A percentile compares a stretch with the other conserved stretches of the same genome.
Evolutionary conservation across 2,329 filamentous ascomycete genomes (phyloP).

Genomic region (Microcyclospora pomicola): DNA sequence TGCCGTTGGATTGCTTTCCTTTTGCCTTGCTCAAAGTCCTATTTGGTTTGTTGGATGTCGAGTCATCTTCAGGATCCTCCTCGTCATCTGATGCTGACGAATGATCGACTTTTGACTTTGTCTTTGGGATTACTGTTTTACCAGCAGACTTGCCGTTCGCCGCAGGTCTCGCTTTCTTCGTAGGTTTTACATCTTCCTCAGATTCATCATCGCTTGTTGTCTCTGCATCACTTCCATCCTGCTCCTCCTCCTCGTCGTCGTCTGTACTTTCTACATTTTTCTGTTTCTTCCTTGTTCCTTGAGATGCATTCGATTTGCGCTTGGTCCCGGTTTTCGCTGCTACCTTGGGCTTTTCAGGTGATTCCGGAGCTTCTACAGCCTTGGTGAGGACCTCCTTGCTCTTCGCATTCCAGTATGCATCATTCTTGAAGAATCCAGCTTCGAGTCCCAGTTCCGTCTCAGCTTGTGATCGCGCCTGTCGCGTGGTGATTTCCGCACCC

Average conservation of each 20-base stretch:
- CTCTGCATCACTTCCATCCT: slow-evolving; percentile 2
- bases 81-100: too few species aligned
- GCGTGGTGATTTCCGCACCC: slow-evolving; percentile 43
- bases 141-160: too few species aligned
- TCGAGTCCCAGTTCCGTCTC: slow-evolving; percentile 40
- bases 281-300: slow-evolving; percentile 9
- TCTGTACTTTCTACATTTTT: slow-evolving; percentile 10
- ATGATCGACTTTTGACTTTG: too few species aligned
- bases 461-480: slow-evolving; percentile 38
- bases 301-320: slow-evolving; percentile 17
- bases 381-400: slow-evolving; percentile 43
- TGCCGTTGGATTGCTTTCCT: too few species aligned
- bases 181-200: slow-evolving; percentile 3
- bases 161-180: too few species aligned
- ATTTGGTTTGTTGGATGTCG: too few species aligned
- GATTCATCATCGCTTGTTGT: slow-evolving; percentile 1
- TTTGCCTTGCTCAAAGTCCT: too few species aligned
- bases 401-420: slow-evolving; percentile 38
- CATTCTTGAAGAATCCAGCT: slow-evolving; percentile 42
- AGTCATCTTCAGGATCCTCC: too few species aligned
- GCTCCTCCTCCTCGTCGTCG: slow-evolving; percentile 1
- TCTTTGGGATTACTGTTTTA: too few species aligned
- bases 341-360: slow-evolving; percentile 10
- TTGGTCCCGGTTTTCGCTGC: slow-evolving; percentile 14
- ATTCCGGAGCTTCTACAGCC: slow-evolving; percentile 25